These are phyloP conservation scores for Fusarium bactridioides DNA, from an alignment of 2,329 filamentous ascomycete genomes.

Conservation along the genomic window DNA sequence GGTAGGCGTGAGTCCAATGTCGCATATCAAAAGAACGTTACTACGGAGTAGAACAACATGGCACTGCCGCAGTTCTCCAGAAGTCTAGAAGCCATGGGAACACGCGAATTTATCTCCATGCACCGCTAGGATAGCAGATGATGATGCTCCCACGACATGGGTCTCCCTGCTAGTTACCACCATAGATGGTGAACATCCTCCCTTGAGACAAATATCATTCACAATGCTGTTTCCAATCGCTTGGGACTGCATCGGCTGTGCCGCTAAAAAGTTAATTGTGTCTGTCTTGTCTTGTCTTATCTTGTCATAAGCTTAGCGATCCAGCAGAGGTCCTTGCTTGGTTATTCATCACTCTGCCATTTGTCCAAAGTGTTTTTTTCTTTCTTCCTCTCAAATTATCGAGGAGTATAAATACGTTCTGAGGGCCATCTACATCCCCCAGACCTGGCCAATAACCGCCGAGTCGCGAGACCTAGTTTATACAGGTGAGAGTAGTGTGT, in stretches of 20 bases:
- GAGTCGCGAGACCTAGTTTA: conserved; percentile 6
- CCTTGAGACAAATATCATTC: conserved; percentile 22
- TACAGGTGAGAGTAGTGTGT: not conserved
- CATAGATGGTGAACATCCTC: conserved; percentile 17
- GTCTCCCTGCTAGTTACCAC: conserved; percentile 28
- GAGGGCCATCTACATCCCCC: not conserved
- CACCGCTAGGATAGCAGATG: conserved; percentile 25
- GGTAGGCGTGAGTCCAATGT: not conserved
- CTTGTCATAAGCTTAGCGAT: conserved; percentile 5
- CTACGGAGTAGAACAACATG: not conserved
- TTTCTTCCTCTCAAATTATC: not conserved
- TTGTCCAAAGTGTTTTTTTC: not conserved
- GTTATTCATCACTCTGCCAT: not conserved
- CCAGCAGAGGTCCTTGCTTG: not conserved
- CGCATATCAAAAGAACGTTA: not conserved
- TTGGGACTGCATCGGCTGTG: conserved; percentile 33
- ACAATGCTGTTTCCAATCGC: conserved; percentile 36
- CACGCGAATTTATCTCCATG: conserved; percentile 10
- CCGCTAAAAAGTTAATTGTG: conserved; percentile 14
- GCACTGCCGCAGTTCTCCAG: not conserved
- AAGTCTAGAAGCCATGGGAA: conserved; percentile 25
- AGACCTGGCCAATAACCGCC: conserved; percentile 3
- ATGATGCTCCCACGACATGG: conserved; percentile 30
- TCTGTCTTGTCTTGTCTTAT: conserved; percentile 6
- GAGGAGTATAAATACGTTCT: not conserved